Evolutionary conservation across 345 rosid genomes (phyloP), one percentile per base, ranked within the genome.

Genomic region (Ailanthus altissimus): DNA sequence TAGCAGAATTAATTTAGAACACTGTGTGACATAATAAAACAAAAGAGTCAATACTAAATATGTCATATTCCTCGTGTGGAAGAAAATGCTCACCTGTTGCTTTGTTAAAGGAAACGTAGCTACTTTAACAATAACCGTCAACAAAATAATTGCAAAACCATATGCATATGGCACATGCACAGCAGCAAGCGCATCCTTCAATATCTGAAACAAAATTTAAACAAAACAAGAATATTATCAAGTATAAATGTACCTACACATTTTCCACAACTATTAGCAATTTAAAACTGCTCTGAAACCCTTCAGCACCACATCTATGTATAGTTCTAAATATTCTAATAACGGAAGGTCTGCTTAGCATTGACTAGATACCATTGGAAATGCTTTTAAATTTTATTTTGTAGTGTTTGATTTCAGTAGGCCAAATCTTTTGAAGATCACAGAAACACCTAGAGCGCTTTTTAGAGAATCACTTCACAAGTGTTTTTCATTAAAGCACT

Each of bases 111-210:
- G 99, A 3, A 89, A 74, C 0, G 99, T 92, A 4, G 88, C 94
- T 59, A 87, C 60, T 85, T 93, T 96, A 62, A 96, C 99, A 73
- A 93, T 79, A 72, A 96, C 75, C 13, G 99, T 96, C 59, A 96
- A 90, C 85, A 96, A 87, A 60, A 96, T 92, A 78, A 96, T 96
- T 13, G 99, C 94, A 64, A 93, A 92, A 45, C 99, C 99, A 75
- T 96, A 93, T 4, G 99, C 79, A 51, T 93, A 96, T 0, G 99
- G 99, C 23, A 93, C 90, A 46, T 93, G 99, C 38, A 93, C 84
- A 0, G 93, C 85, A 4, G 92, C n/a, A 12, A 93, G 87, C 46
- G 92, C 98, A 79, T 90, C 93, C 83, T 96, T 91, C 92, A 96
- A 83, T 64, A 96, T 79, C 99, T 94, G 83, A 73, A 26, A 51